phyloP scores from a whole-genome alignment of 805 yeast species.

The Grigorovia jiainica region DNA sequence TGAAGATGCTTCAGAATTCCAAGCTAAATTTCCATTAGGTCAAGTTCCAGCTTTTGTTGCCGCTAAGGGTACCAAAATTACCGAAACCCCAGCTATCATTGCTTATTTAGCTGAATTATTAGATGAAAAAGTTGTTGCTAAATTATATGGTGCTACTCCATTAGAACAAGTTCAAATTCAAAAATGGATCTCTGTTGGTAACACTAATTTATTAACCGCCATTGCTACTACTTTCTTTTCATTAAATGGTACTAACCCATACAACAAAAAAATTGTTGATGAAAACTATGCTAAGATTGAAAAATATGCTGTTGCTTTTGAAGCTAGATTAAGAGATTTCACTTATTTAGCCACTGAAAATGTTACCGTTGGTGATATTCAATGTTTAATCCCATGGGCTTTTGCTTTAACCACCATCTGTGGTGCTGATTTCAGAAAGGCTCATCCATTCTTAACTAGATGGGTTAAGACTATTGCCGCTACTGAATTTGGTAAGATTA shows the following conservation, averaged over 20 bases:
- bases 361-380: conserved; percentile 34
- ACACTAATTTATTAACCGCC: conserved; percentile 50
- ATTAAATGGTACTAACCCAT: conserved; percentile 53
- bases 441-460: conserved; percentile 56
- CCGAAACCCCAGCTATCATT: conserved; percentile 49
- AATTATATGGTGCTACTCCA: conserved; percentile 54
- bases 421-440: conserved; percentile 55
- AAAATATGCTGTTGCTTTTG: conserved; percentile 36
- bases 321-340: conserved; percentile 49
- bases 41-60: conserved; percentile 64
- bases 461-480: conserved; percentile 56
- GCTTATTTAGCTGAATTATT: conserved; percentile 13
- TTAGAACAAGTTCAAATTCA: conserved; percentile 52
- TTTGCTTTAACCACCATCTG: conserved; percentile 38
- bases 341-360: conserved; percentile 72
- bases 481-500: conserved; percentile 39
- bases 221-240: conserved; percentile 44
- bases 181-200: conserved; percentile 69
- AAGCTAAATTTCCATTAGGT: conserved; percentile 50
- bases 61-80: conserved; percentile 63
- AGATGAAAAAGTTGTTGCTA: conserved; percentile 27
- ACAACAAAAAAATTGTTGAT: conserved; percentile 68
- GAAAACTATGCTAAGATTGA: conserved; percentile 33
- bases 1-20: conserved; percentile 25
- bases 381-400: conserved; percentile 13